Evolutionary conservation across 768 basidiomycete genomes (phyloP).

Genomic region (Lactifluus rugatus): DNA sequence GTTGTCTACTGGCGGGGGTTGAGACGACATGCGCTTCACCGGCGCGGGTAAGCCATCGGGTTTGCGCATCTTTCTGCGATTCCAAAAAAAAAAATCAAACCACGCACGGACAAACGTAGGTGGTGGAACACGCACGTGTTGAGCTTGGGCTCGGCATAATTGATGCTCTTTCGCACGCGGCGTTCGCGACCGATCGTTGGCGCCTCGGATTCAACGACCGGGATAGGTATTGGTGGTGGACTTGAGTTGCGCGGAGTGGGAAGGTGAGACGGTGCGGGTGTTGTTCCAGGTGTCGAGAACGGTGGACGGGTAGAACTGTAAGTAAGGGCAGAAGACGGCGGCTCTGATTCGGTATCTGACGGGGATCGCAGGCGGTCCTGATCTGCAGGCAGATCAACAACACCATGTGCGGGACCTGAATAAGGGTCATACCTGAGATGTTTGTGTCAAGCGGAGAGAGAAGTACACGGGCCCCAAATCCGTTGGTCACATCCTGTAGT

Average conservation of each 20-base stretch:
- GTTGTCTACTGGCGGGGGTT: constrained; percentile 12
- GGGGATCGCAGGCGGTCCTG: constrained; percentile 3
- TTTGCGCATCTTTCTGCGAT: constrained; percentile 77
- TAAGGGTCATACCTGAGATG: constrained; percentile 26
- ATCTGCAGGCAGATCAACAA: constrained; percentile 19
- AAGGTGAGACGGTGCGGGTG: constrained; percentile 32
- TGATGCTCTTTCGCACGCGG: constrained; percentile 67
- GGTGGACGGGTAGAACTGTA: constrained; percentile 29
- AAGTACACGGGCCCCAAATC: constrained; percentile 32
- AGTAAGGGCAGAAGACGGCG: constrained; percentile 24
- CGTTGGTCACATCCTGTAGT: constrained; percentile 59
- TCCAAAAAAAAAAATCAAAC: neutral
- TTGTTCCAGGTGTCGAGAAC: constrained; percentile 35
- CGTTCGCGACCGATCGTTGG: constrained; percentile 34
- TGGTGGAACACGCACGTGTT: constrained; percentile 53
- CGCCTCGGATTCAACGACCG: constrained; percentile 23
- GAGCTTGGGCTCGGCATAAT: constrained; percentile 81
- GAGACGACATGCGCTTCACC: constrained; percentile 19
- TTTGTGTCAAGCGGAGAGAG: constrained; percentile 31
- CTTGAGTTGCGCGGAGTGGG: constrained; percentile 35
- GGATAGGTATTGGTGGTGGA: constrained; percentile 27
- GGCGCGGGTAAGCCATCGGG: constrained; percentile 42
- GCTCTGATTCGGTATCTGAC: constrained; percentile 18
- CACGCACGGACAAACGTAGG: neutral
- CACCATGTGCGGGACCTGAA: neutral